Evolutionary conservation across 768 basidiomycete genomes (phyloP).

Genomic region (Lentinula raphanica): DNA sequence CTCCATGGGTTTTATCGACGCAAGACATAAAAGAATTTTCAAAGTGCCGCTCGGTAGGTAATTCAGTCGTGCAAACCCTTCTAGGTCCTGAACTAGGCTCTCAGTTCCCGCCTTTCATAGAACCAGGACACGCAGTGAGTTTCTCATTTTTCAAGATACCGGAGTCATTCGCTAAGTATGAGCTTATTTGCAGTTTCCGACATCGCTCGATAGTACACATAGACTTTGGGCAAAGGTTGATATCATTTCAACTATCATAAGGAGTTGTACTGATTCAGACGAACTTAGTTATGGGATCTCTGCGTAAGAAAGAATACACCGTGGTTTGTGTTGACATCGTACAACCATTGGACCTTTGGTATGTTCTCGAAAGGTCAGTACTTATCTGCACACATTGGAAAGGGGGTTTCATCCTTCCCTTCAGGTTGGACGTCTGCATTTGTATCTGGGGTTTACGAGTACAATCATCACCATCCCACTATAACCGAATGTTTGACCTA

Average conservation of each 20-base stretch:
- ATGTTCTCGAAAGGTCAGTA: conserved; percentile 48
- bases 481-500: conserved; percentile 46
- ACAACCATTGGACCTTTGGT: conserved; percentile 59
- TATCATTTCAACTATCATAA: neutral
- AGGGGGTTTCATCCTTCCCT: neutral
- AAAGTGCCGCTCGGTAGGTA: conserved; percentile 35
- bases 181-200: conserved; percentile 19
- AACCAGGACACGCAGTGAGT: conserved; percentile 22
- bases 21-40: conserved; percentile 51
- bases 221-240: conserved; percentile 58
- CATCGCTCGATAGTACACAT: conserved; percentile 35
- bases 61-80: neutral
- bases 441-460: conserved; percentile 40
- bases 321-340: conserved; percentile 57
- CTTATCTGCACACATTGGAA: neutral
- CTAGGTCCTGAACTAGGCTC: neutral
- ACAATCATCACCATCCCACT: conserved; percentile 37
- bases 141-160: neutral
- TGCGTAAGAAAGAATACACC: conserved; percentile 43
- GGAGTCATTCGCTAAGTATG: too few relatives aligned
- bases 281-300: conserved; percentile 48
- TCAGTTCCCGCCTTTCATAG: conserved; percentile 36
- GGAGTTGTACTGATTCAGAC: neutral
- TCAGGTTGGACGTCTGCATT: conserved; percentile 52
- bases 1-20: conserved; percentile 53